Base-by-base conservation (phyloP, 1,284 basidiomycete genomes). In the Cutaneotrichosporon curvatum region DNA sequence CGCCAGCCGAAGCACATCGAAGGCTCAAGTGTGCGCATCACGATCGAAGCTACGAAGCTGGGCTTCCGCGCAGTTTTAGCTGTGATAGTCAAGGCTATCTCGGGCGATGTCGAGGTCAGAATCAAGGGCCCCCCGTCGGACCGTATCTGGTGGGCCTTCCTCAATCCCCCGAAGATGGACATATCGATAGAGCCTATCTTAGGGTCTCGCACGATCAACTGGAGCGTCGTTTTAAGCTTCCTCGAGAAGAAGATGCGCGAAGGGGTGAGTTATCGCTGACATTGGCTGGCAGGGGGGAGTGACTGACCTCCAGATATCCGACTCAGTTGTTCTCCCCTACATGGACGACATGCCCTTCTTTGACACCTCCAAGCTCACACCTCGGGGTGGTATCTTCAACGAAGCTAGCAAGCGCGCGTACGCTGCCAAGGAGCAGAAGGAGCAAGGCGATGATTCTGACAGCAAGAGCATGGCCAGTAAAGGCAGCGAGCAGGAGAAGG, bases 341-440 rank as follows among this genome's bases (percentile, higher is more conserved):
- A 94, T 96, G 88, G 94, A 98, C 69, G 94, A 97, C 62, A 83
- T 96, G 49, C 79, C 91, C 3, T 97, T 92, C 78, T 97, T 95
- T 67, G 85, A 94, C 67, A 92, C 85, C 35, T 66, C 71, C 1
- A 63, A 72, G 4, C 80, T 81, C 50, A 60, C 72, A 35, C 79
- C 81, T 51, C 82, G 94, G 36, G 94, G 92, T 40, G 94, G 91
- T 3, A 87, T 98, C 55, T 97, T 86, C 79, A 78, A 82, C 14
- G 87, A 89, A 54, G 84, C 89, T 15, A 43, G 75, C 19, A 68
- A 68, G 40, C 30, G 28, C 6, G 20, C 38, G 15, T n/a, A 34
- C 7, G 25, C 25, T 28, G 32, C 31, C 1, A 31, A 42, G 19
- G 30, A 32, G 31, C 21, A 40, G 19, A 7, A 25, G 36, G 46